These are phyloP conservation scores for Murraya koenigii DNA, from an alignment of 345 rosid species.

Conservation along the genomic window DNA sequence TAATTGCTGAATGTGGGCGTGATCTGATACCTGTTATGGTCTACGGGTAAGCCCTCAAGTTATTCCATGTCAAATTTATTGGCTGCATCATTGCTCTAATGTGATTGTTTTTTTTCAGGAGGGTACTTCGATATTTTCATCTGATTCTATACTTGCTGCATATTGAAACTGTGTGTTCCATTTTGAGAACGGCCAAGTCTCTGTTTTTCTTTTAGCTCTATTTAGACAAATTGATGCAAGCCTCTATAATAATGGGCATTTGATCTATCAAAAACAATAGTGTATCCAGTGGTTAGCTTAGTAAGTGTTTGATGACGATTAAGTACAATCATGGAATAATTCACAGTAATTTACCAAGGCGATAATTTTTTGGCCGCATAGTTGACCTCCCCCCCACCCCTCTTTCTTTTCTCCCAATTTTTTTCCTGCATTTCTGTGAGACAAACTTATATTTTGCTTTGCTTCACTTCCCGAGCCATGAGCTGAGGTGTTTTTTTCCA, in stretches of 20 bases:
- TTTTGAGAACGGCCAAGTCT: not conserved
- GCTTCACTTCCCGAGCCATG: not conserved
- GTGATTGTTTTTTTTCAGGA: not conserved
- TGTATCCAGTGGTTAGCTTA: not conserved
- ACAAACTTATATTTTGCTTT: not conserved
- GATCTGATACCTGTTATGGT: slow-evolving; percentile 99
- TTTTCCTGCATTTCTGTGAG: not conserved
- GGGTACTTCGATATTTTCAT: not conserved
- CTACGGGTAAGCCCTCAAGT: slow-evolving; percentile 64
- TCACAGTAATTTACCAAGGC: not conserved
- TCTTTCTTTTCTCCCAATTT: too few relatives aligned
- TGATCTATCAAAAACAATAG: not conserved
- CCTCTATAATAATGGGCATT: not conserved
- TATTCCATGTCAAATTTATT: not conserved
- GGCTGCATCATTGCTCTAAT: not conserved
- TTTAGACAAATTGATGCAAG: not conserved
- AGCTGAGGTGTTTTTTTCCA: not conserved
- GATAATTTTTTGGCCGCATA: not conserved
- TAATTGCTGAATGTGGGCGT: slow-evolving; percentile 80
- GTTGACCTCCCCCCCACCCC: too few relatives aligned
- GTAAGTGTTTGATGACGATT: not conserved
- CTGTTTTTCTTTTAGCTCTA: not conserved
- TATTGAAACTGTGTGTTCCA: not conserved
- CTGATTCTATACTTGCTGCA: not conserved
- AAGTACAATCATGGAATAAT: not conserved